Evolutionary conservation across 345 rosid genomes (phyloP).

Genomic region (Sonneratia alba): DNA sequence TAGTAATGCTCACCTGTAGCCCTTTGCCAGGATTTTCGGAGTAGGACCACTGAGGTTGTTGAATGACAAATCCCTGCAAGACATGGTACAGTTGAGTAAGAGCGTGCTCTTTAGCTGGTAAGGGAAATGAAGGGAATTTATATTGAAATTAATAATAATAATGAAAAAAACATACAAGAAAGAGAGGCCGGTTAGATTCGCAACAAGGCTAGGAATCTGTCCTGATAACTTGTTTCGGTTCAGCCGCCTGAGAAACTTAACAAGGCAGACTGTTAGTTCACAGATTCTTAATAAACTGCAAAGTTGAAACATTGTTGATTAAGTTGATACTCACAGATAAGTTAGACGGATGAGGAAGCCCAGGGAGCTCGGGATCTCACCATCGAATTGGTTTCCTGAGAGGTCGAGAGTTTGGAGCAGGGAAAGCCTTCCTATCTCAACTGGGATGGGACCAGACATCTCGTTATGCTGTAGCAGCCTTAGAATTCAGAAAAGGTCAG

Average conservation of each 20-base stretch:
- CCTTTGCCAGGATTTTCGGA: conserved; percentile 77
- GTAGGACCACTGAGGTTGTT: conserved; percentile 91
- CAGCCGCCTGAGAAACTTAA: conserved; percentile 58
- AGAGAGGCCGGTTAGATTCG: conserved; percentile 77
- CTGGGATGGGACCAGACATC: conserved; percentile 58
- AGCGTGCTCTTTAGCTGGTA: not conserved
- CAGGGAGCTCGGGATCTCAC: conserved; percentile 72
- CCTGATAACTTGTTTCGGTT: conserved; percentile 69
- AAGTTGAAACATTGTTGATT: not conserved
- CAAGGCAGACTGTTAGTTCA: conserved; percentile 17
- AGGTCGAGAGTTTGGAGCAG: conserved; percentile 82
- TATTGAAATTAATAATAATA: not conserved
- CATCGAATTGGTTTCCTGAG: conserved; percentile 68
- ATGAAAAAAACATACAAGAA: conserved; percentile 52
- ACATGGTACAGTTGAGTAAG: not conserved
- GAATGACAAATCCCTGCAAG: conserved; percentile 72
- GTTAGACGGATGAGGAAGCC: conserved; percentile 59
- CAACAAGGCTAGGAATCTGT: conserved; percentile 57
- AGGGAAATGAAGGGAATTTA: not conserved
- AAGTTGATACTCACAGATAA: conserved; percentile 71
- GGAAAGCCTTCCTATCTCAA: conserved; percentile 56
- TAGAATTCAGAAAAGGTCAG: not conserved
- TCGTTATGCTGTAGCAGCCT: conserved; percentile 68
- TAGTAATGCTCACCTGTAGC: conserved; percentile 47
- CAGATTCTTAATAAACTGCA: conserved; percentile 8